These are phyloP conservation scores for Trametes coccinea DNA, from an alignment of 768 basidiomycete genomes.

Conservation along the genomic window DNA sequence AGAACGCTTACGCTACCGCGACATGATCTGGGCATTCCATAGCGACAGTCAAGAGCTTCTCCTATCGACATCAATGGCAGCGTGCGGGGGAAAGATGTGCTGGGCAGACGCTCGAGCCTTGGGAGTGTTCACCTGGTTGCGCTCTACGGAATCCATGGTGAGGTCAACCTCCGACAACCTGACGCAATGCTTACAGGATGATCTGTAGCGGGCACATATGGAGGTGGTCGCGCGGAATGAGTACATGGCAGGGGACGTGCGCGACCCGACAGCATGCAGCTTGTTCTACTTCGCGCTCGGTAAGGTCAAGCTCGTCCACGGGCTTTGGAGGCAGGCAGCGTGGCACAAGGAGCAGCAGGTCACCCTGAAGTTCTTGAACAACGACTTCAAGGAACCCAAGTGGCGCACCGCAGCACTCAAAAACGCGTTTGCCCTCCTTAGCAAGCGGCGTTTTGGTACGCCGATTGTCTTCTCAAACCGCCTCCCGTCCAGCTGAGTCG, in stretches of 20 bases:
- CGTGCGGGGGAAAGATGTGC: conserved; percentile 82
- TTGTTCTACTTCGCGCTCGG: conserved; percentile 94
- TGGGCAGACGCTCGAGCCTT: conserved; percentile 89
- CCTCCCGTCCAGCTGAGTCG: background rate
- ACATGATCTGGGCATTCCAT: conserved; percentile 97
- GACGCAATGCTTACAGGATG: background rate
- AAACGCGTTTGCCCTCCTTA: conserved; percentile 90
- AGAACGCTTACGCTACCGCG: conserved; percentile 84
- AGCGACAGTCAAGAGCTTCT: conserved; percentile 92
- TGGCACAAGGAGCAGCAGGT: conserved; percentile 88
- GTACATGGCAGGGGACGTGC: conserved; percentile 83
- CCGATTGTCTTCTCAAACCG: conserved; percentile 2
- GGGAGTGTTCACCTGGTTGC: conserved; percentile 88
- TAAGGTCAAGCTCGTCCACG: conserved; percentile 89
- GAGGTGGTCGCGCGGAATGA: conserved; percentile 91
- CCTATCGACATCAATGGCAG: conserved; percentile 63
- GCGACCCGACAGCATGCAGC: conserved; percentile 88
- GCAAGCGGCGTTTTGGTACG: conserved; percentile 91
- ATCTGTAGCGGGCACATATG: conserved; percentile 70
- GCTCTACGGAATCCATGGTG: conserved; percentile 76
- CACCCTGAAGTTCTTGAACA: conserved; percentile 91
- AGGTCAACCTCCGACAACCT: conserved; percentile 27
- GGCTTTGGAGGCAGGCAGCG: conserved; percentile 92
- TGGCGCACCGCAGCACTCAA: conserved; percentile 95
- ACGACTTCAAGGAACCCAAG: conserved; percentile 80